Evolutionary conservation across 768 basidiomycete genomes (phyloP), one percentile per base, ranked within the genome.

Genomic region (Leucogyrophana mollusca): DNA sequence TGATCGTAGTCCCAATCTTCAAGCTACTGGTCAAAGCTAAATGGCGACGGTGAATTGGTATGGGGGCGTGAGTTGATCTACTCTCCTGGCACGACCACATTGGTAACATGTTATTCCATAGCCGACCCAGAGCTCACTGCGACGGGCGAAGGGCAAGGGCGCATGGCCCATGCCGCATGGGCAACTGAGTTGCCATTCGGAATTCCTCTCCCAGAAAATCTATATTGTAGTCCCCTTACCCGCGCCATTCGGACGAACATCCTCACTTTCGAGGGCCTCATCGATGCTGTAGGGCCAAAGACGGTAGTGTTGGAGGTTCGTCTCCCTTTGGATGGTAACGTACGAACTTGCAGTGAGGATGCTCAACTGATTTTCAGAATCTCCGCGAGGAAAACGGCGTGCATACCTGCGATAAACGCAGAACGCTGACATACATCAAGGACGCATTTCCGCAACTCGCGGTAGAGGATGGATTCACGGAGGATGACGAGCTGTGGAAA

Each of bases 351-450:
- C 43, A 16, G 23, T 9, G 21, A 30, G 34, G 21, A 24, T 24
- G 7, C 10, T 20, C 13, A 9, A 11, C 21, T 10, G 20, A 17
- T 32, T 9, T 13, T 47, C 18, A 90, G 88, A 74, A 83, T 49
- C 76, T 79, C 39, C 78, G 87, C 23, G 88, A 90, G 60, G 73
- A 73, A 49, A 77, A 79, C 48, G 80, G 86, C 0, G 73, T 78
- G 1, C 85, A 88, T 48, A 87, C 86, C 0, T 88, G 85, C 55
- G 87, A 90, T 61, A 74, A 77, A 51, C 77, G 87, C 11, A 69
- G 71, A 16, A 68, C 74, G 2, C 64, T 64, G n/a, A 64, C 73
- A 0, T 68, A 72, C 42, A 79, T 86, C 50, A 47, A 57, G 1
- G 43, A 51, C 0, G 45, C 66, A 7, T 83, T 79, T 56, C 80